Conservation (phyloP, 2,329 filamentous ascomycete species). For the Ambrosiella cleistominuta region DNA sequence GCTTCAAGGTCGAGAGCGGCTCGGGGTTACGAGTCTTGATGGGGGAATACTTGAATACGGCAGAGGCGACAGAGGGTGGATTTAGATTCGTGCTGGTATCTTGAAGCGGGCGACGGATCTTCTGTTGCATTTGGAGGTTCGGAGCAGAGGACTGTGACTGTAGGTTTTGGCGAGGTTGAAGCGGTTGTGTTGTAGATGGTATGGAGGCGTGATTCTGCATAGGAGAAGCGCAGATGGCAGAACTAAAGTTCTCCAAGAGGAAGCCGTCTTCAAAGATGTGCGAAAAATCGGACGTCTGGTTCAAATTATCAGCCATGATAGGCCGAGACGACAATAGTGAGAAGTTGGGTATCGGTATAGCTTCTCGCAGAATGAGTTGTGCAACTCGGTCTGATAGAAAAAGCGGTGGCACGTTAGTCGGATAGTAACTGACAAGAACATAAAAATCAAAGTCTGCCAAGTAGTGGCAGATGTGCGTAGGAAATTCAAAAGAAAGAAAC, state of each 20-base stretch:
- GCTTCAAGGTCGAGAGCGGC: not conserved
- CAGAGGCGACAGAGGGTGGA: not conserved
- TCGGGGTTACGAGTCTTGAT: conserved; percentile 7
- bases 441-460: not conserved
- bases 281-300: conserved; percentile 20
- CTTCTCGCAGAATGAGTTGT: not conserved
- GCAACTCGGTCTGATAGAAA: conserved; percentile 6
- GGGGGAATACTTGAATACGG: not conserved
- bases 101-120: conserved; percentile 10
- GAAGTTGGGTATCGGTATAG: not conserved
- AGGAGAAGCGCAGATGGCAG: conserved; percentile 19
- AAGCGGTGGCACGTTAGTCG: conserved; percentile 8
- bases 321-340: not conserved
- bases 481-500: not conserved
- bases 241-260: conserved; percentile 21
- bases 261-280: conserved; percentile 36
- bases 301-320: conserved; percentile 6
- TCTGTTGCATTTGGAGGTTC: not conserved
- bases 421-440: conserved; percentile 1
- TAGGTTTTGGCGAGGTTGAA: not conserved
- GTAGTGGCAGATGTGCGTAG: not conserved
- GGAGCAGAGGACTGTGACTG: not conserved
- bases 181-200: conserved; percentile 23
- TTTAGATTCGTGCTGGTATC: conserved; percentile 10
- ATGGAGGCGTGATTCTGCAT: conserved; percentile 41